Percentiles rank a stretch among this genome's conserved stretches.
Evolutionary conservation across 75 land plant species (phyloP).

Genomic region (Selaginella moellendorffii): DNA sequence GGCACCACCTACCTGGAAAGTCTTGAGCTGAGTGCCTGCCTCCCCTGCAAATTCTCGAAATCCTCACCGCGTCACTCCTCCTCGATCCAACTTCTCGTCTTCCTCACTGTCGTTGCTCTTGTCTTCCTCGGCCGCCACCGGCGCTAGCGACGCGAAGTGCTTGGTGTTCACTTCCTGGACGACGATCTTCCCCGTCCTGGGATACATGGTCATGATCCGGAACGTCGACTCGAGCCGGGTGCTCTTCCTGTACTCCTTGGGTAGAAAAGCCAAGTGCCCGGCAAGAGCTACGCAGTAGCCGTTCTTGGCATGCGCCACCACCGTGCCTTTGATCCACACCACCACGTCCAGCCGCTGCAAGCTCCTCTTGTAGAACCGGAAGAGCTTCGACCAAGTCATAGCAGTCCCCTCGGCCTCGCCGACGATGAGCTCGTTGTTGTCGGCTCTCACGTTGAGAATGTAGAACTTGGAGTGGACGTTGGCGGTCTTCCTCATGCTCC

Average conservation of each 20-base stretch:
- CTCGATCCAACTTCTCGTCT: no score
- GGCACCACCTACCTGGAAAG: no score
- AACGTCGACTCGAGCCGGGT: background rate
- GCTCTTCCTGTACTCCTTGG: background rate
- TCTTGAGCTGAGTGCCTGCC: no score
- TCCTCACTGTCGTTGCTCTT: no score
- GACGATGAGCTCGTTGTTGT: background rate
- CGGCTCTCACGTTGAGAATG: background rate
- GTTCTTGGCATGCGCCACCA: background rate
- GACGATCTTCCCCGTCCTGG: background rate
- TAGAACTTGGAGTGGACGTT: background rate
- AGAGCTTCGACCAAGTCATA: background rate
- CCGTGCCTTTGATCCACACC: background rate
- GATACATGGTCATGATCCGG: background rate
- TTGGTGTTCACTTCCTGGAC: background rate
- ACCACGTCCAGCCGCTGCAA: background rate
- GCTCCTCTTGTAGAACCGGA: background rate
- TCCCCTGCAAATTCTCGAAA: no score
- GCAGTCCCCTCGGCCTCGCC: background rate
- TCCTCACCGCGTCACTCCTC: no score
- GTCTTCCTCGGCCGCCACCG: no score
- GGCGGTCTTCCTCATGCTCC: background rate
- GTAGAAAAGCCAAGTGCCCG: background rate
- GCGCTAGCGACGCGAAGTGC: background rate
- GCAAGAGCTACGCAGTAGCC: background rate